Base-by-base conservation (phyloP, 176 grass and related monocot genomes). In the Carex scoparia region DNA sequence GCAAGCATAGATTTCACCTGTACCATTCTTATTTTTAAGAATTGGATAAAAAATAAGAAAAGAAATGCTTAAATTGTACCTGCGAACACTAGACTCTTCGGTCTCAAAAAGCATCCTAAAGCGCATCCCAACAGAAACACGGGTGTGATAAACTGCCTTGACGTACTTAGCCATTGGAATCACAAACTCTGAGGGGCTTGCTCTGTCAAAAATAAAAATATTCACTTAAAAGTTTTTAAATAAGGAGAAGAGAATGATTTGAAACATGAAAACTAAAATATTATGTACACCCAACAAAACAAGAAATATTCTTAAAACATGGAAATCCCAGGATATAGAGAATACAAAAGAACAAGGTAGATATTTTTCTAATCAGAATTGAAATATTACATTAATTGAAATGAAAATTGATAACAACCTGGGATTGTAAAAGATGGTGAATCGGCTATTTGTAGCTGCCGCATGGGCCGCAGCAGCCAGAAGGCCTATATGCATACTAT, bases 21-120 rank as follows among this genome's bases (percentile, higher is more conserved):
- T 64, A 1, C 6, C 3, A 14, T 37, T 44, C 40, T 49, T 65
- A 64, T 7, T 19, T 23, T 81, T 44, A 81, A 65, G 32, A 30
- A 65, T 81, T 37, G 18, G 14, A 65, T 9, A 28, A 81, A 14
- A 81, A 12, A 61, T n/a, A 81, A 46, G 61, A 65, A 81, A 33
- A 30, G 35, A 57, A 63, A 70, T 33, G 55, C 51, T 86, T 88
- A 33, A 81, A 65, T 81, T 81, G 73, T 80, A 97, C 95, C 95
- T 82, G 65, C 95, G 88, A 11, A 94, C 92, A 8, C 95, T 94
- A 69, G 95, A 97, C 77, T 97, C 95, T 65, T 94, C 95, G 5
- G 95, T 97, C 89, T 97, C 95, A 84, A 97, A 97, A 91, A 94
- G 95, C 92, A 97, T 97, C 69, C 95, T 87, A 84, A 97, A 97